Conservation (phyloP, 116 monocot species). For the Trichopus zeylanicus region DNA sequence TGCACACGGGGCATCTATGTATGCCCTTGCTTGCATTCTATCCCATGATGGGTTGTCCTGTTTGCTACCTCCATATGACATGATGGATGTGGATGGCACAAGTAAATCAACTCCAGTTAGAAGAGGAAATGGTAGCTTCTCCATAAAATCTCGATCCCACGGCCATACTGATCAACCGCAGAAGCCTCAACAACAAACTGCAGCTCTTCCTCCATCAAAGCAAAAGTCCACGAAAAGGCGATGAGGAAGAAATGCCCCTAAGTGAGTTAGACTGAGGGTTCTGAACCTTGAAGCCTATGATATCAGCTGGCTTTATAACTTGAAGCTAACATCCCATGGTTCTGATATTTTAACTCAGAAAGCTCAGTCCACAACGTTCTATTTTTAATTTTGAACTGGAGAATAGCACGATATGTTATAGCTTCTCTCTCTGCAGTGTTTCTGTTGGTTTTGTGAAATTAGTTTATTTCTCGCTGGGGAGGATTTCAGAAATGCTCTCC, state of each 20-base stretch:
- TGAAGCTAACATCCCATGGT: too few relatives aligned
- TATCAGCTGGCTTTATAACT: too few relatives aligned
- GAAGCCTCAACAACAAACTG: neutral
- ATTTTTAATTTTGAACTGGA: too few relatives aligned
- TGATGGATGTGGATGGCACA: neutral
- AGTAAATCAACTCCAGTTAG: constrained; percentile 9
- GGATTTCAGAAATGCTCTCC: too few relatives aligned
- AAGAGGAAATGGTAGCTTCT: constrained; percentile 10
- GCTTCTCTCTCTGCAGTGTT: too few relatives aligned
- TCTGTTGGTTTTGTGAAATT: too few relatives aligned
- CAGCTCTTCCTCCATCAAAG: constrained; percentile 5
- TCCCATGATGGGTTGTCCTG: constrained; percentile 56
- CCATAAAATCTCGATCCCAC: too few relatives aligned
- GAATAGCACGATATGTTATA: too few relatives aligned
- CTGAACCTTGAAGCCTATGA: neutral
- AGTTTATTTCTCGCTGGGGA: too few relatives aligned
- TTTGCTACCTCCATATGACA: constrained; percentile 21
- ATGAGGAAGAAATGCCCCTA: constrained; percentile 11
- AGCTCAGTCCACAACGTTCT: too few relatives aligned
- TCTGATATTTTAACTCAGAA: too few relatives aligned
- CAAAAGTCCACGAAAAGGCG: constrained; percentile 30
- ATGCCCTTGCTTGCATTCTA: constrained; percentile 75
- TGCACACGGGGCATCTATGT: constrained; percentile 62
- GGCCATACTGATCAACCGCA: too few relatives aligned
- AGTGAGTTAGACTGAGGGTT: neutral